Base-by-base conservation (phyloP, 345 rosid genomes). In the Camelina sativa region DNA sequence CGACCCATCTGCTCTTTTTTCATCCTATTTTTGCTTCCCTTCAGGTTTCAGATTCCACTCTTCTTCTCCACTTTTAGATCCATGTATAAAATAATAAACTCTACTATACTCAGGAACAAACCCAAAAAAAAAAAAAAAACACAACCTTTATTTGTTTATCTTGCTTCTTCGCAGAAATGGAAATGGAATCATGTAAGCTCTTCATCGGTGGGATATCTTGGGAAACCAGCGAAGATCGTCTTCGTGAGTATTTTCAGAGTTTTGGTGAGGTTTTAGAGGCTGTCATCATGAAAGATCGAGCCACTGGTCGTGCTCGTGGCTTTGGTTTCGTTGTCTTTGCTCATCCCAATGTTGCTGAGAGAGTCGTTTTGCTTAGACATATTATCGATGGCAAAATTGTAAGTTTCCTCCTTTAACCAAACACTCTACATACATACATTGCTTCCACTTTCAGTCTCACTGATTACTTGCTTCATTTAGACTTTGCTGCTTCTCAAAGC, bases 201-300 rank as follows among this genome's bases (percentile, higher is more conserved):
- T 93, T 93, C 79, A 77, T 93, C 37, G 98, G 98, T 77, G 98
- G 98, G 77, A 88, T 93, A 72, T 89, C 97, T 6, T 91, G 98
- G 97, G 97, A 91, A 78, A 91, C 97, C 4, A 89, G 85, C 67
- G 98, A 93, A 84, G 92, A 89, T 34, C 88, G 92, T 73, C 88
- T 93, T 8, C 87, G 91, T 43, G 88, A 89, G 60, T 93, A 93
- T 83, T 93, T 93, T 68, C 88, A 79, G 73, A 75, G 78, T 37
- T 93, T 88, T 75, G 98, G 97, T 46, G 92, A 88, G 58, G 93
- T 93, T 69, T 41, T 81, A 43, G 97, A 93, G 82, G 91, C 94
- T 41, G 97, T 93, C 55, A 87, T 93, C 51, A 91, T 93, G 97
- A 91, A 87, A 85, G 97, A 91, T 84, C 87, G 98, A 44, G 85